Base-by-base conservation (phyloP, 164 flowering plant genomes). In the Houttuynia cordata region DNA sequence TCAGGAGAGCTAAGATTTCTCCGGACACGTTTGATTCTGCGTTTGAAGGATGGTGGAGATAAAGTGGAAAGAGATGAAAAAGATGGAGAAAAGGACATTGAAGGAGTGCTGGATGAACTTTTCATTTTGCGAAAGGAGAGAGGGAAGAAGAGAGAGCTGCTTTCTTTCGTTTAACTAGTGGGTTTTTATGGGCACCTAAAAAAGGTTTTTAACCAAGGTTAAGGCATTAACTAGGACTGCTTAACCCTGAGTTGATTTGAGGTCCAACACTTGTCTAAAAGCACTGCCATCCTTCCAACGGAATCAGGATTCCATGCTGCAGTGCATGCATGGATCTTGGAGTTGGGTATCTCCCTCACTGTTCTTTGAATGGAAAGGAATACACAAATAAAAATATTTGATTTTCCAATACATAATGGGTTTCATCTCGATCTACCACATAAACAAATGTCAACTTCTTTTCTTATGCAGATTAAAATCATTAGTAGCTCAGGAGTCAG, bases 51-150 rank as follows among this genome's bases (percentile, higher is more conserved):
- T 51, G 63, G 69, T 19, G 23, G 30, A 24, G 25, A n/a, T 14
- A n/a, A n/a, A n/a, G n/a, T n/a, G n/a, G n/a, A n/a, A n/a, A n/a
- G n/a, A n/a, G 49, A 64, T 5, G 79, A 67, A 34, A 71, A 64
- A 0, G 82, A 56, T 18, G 69, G 68, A 19, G 82, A 72, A 0
- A 78, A 68, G 37, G 73, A 64, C 0, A 80, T 22, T 20, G 70
- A 70, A 37, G 81, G 69, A 0, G 56, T 15, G 21, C 42, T 42
- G 3, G 22, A 7, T 47, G 54, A 1, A 10, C 10, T 24, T 10
- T 60, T 52, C 64, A 62, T 51, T 39, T 42, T 14, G 49, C 12
- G n/a, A n/a, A n/a, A 10, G 17, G 14, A 42, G 17, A 8, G 49
- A 42, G 1, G 49, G 17, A 42, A 42, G 56, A 25, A 34, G 57